These are phyloP conservation scores for Phytophthora multivora DNA, from an alignment of 352 stramenopile genomes.

Conservation along the genomic window DNA sequence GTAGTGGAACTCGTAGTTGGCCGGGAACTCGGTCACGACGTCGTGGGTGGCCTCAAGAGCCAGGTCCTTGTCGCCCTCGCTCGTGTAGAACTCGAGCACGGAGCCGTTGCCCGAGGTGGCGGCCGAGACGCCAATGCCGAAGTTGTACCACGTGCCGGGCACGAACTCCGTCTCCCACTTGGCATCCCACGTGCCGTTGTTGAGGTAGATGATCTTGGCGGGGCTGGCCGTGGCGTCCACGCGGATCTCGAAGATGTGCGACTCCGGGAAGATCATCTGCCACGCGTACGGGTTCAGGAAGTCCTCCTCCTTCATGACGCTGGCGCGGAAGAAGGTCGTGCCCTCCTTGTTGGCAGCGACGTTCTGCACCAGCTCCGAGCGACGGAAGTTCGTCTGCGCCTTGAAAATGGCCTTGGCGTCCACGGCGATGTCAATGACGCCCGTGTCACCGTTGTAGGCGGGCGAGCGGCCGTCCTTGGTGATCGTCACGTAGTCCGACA, in stretches of 20 bases:
- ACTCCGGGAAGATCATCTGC: constrained; percentile 14
- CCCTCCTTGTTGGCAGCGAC: constrained; percentile 2
- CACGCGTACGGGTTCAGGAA: constrained; percentile 7
- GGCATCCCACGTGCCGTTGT: constrained; percentile 15
- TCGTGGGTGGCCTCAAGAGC: background rate
- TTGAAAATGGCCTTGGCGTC: constrained; percentile 16
- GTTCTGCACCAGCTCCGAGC: constrained; percentile 14
- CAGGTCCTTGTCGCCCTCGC: constrained; percentile 8
- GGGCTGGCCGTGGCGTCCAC: constrained; percentile 1
- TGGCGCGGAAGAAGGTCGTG: constrained; percentile 12
- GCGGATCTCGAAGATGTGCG: constrained; percentile 13
- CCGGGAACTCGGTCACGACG: background rate
- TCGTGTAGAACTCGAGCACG: constrained; percentile 8
- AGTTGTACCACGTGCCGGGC: constrained; percentile 20
- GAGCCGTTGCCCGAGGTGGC: background rate
- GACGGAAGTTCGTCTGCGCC: constrained; percentile 7
- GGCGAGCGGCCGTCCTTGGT: constrained; percentile 46
- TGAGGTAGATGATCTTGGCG: constrained; percentile 13
- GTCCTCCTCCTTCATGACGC: constrained; percentile 11
- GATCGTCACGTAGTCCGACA: constrained; percentile 54
- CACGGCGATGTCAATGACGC: constrained; percentile 45
- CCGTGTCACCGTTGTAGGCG: constrained; percentile 64
- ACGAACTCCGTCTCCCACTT: constrained; percentile 15
- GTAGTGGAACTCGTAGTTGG: constrained; percentile 5
- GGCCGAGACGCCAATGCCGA: constrained; percentile 1